A percentile compares a stretch with the other conserved stretches of the same genome.
phyloP scores from a whole-genome alignment of 2,329 filamentous ascomycete genomes.

The Sclerotiophoma versabilis region DNA sequence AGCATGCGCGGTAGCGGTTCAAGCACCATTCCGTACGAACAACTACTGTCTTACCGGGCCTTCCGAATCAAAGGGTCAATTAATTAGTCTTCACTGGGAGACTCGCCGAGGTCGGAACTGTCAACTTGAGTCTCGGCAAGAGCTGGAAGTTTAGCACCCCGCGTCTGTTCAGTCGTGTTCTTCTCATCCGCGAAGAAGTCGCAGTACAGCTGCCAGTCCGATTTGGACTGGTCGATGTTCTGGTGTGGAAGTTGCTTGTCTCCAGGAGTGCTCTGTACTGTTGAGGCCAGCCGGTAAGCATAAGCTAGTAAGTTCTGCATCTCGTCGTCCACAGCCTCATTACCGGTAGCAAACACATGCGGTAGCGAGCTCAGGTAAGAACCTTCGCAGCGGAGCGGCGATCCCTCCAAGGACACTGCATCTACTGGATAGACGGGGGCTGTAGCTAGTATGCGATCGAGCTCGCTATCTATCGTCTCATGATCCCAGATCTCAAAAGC shows the following conservation, averaged over 20 bases:
- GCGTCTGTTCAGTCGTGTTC: too few species aligned
- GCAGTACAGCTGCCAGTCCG: slow-evolving; percentile 1
- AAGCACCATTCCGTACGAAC: background rate
- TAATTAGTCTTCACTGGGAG: background rate
- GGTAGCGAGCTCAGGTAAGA: background rate
- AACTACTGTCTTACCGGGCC: background rate
- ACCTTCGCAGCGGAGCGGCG: background rate
- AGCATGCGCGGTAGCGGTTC: background rate
- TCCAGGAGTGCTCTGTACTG: background rate
- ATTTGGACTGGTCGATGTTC: background rate
- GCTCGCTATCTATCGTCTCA: background rate
- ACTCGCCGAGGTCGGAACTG: background rate
- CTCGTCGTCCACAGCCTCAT: background rate
- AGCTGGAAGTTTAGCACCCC: background rate
- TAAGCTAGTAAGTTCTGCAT: background rate
- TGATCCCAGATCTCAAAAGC: background rate
- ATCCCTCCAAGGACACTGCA: background rate
- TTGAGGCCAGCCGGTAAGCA: background rate
- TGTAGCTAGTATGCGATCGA: background rate
- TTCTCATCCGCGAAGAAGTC: background rate
- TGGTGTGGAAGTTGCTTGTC: background rate
- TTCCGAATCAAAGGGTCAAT: background rate
- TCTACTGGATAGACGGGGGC: background rate
- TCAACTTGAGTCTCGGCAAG: too few species aligned
- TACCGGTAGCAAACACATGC: background rate